Conservation (phyloP, 495 filamentous ascomycete species). For the Penicillium maclennaniae region DNA sequence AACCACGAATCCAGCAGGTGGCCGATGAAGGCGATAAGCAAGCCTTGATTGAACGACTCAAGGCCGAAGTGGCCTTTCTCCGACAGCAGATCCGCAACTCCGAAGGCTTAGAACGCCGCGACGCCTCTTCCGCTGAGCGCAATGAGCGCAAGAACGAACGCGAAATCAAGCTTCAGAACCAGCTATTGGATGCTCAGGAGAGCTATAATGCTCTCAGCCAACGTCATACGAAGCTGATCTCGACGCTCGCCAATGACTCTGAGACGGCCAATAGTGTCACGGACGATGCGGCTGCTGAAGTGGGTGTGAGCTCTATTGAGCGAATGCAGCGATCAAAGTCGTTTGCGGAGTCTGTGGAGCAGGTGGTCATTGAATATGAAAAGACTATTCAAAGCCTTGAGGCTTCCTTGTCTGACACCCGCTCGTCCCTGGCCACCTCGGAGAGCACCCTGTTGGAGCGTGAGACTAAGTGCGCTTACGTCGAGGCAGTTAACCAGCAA, state of each 20-base stretch:
- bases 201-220: slow-evolving; percentile 88
- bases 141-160: slow-evolving; percentile 75
- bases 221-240: slow-evolving; percentile 91
- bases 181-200: slow-evolving; percentile 88
- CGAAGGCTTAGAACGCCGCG: slow-evolving; percentile 62
- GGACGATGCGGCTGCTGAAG: slow-evolving; percentile 54
- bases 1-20: slow-evolving; percentile 89
- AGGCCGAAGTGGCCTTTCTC: slow-evolving; percentile 89
- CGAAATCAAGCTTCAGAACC: slow-evolving; percentile 89
- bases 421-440: slow-evolving; percentile 73
- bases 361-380: slow-evolving; percentile 95
- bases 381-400: slow-evolving; percentile 96
- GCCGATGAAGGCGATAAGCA: slow-evolving; percentile 92
- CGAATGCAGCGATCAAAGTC: slow-evolving; percentile 89
- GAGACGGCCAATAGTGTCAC: slow-evolving; percentile 54
- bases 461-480: slow-evolving; percentile 86
- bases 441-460: slow-evolving; percentile 87
- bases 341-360: slow-evolving; percentile 91
- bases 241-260: slow-evolving; percentile 83
- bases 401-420: slow-evolving; percentile 84
- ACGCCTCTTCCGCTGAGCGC: slow-evolving; percentile 59
- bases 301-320: slow-evolving; percentile 80
- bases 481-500: slow-evolving; percentile 87
- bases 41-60: slow-evolving; percentile 87
- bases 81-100: slow-evolving; percentile 82